Evolutionary conservation across 139 green algal species (phyloP).

Genomic region (Bryopsis sp.): DNA sequence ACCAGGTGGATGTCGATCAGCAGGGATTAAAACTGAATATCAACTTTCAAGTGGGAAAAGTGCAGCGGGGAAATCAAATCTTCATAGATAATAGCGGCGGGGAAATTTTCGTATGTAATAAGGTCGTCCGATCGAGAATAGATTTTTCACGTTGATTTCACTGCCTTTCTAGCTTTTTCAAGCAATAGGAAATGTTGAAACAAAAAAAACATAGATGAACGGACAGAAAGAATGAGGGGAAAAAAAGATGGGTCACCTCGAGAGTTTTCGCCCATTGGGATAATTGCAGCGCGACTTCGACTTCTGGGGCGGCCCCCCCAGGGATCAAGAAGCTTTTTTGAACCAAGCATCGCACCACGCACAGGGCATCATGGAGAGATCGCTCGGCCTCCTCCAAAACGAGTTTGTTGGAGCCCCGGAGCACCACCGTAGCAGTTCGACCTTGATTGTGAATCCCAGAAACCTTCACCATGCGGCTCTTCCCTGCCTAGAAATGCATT

Average conservation of each 20-base stretch:
- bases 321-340: conserved; percentile 89
- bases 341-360: conserved; percentile 89
- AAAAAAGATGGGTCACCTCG: conserved; percentile 35
- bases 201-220: too few relatives aligned
- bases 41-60: neutral
- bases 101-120: too few relatives aligned
- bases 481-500: conserved; percentile 40
- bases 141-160: too few relatives aligned
- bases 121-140: too few relatives aligned
- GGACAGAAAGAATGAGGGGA: too few relatives aligned
- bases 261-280: conserved; percentile 80
- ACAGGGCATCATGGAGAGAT: conserved; percentile 88
- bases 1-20: too few relatives aligned
- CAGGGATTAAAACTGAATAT: too few relatives aligned
- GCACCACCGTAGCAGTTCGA: conserved; percentile 82
- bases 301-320: conserved; percentile 83
- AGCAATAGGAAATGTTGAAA: too few relatives aligned
- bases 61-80: too few relatives aligned
- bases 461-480: conserved; percentile 74
- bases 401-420: conserved; percentile 94
- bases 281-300: conserved; percentile 81
- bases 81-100: too few relatives aligned
- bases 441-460: conserved; percentile 85
- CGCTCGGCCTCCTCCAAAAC: conserved; percentile 82
- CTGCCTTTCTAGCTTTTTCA: too few relatives aligned